Evolutionary conservation across 257 asterid genomes (phyloP).

Genomic region (Lycium ferocissimum): DNA sequence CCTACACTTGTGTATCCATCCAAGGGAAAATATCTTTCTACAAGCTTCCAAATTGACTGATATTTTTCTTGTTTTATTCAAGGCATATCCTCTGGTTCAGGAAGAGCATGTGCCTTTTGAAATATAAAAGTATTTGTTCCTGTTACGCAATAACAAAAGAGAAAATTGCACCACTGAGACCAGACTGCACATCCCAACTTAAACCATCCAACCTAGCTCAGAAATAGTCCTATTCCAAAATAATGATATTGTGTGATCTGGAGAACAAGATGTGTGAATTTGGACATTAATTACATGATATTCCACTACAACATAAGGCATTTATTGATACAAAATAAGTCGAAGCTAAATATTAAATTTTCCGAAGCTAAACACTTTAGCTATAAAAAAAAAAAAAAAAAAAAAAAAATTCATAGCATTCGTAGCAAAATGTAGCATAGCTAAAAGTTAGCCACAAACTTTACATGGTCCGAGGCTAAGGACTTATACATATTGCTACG

Average conservation of each 20-base stretch:
- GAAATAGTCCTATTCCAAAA: too few species aligned
- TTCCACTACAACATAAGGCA: neutral
- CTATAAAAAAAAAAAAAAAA: neutral
- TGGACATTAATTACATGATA: too few species aligned
- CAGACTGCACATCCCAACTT: neutral
- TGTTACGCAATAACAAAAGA: neutral
- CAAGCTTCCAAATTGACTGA: slow-evolving; percentile 58
- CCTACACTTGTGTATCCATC: slow-evolving; percentile 40
- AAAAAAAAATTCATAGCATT: neutral
- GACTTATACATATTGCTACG: too few species aligned
- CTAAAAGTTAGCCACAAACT: neutral
- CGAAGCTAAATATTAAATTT: neutral
- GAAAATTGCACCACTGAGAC: neutral
- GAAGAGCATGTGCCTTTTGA: slow-evolving; percentile 26
- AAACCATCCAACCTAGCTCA: neutral
- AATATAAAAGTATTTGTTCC: neutral
- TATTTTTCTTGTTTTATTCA: slow-evolving; percentile 52
- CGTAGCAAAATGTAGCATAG: neutral
- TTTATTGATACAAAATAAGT: neutral
- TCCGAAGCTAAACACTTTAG: neutral
- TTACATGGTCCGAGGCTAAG: too few species aligned
- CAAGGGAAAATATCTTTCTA: slow-evolving; percentile 49
- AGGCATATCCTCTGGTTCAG: slow-evolving; percentile 24
- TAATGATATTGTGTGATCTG: too few species aligned
- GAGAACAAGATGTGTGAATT: too few species aligned